Conservation (phyloP, 2,329 filamentous ascomycete species). For the Phyllosticta citribraziliensis region DNA sequence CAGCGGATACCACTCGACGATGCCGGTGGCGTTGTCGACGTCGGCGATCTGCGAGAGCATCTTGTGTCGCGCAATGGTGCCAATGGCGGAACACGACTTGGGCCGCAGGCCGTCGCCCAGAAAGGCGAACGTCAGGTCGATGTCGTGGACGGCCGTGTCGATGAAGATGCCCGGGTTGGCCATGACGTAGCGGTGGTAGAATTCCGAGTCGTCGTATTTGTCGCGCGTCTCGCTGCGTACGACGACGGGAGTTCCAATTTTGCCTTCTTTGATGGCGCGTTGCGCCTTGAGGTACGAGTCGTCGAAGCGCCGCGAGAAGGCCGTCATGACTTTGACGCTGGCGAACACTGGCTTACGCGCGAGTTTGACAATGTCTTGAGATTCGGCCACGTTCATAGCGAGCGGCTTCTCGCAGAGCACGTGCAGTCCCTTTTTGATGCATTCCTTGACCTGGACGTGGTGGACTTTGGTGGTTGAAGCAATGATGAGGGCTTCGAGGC, state of each 20-base stretch:
- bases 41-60: slow-evolving; percentile 31
- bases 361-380: slow-evolving; percentile 22
- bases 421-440: slow-evolving; percentile 27
- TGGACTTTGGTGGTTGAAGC: slow-evolving; percentile 26
- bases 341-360: slow-evolving; percentile 22
- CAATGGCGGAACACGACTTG: slow-evolving; percentile 29
- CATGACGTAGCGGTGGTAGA: slow-evolving; percentile 8
- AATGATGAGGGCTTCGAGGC: slow-evolving; percentile 35
- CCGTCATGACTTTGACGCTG: slow-evolving; percentile 34
- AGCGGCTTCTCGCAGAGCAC: slow-evolving; percentile 33
- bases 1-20: slow-evolving; percentile 33
- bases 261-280: slow-evolving; percentile 25
- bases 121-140: slow-evolving; percentile 35
- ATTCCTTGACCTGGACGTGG: slow-evolving; percentile 24
- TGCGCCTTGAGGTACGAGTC: slow-evolving; percentile 31
- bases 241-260: slow-evolving; percentile 31
- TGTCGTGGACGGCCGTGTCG: slow-evolving; percentile 36
- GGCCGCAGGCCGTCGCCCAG: slow-evolving; percentile 27
- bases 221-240: slow-evolving; percentile 36
- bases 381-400: slow-evolving; percentile 21
- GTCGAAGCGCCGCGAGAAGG: slow-evolving; percentile 39
- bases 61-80: slow-evolving; percentile 27
- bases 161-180: slow-evolving; percentile 31
- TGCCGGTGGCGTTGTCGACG: slow-evolving; percentile 36
- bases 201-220: slow-evolving; percentile 12